Evolutionary conservation across 139 green algal species (phyloP).

Genomic region (Limnomonas spitsbergensis): DNA sequence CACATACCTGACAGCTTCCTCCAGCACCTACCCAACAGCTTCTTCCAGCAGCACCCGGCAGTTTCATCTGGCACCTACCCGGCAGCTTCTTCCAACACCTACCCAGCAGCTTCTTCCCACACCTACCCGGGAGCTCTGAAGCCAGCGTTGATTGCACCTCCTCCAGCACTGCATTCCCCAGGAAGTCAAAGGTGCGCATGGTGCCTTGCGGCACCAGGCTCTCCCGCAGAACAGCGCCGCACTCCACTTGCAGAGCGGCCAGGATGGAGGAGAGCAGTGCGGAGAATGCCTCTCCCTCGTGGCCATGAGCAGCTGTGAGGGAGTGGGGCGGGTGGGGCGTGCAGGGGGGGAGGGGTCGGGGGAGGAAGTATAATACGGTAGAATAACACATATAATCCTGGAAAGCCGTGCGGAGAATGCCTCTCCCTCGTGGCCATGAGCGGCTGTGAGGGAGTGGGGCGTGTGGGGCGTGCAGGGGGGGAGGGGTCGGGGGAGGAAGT

Average conservation of each 20-base stretch:
- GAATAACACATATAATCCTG: too few relatives aligned
- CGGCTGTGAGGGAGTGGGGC: neutral
- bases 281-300: conserved; percentile 13
- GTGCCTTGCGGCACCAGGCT: conserved; percentile 33
- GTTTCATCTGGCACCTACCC: too few relatives aligned
- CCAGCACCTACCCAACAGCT: too few relatives aligned
- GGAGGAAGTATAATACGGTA: too few relatives aligned
- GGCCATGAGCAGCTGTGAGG: neutral
- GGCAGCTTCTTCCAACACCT: too few relatives aligned
- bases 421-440: neutral
- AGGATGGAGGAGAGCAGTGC: conserved; percentile 34
- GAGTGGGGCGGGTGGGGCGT: neutral
- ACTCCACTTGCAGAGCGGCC: conserved; percentile 5
- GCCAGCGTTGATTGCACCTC: conserved; percentile 53
- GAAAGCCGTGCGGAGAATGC: conserved; percentile 32
- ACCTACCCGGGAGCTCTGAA: neutral
- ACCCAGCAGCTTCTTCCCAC: neutral
- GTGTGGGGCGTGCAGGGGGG: neutral
- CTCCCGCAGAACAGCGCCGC: conserved; percentile 32
- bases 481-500: too few relatives aligned
- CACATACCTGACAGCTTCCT: too few relatives aligned
- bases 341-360: too few relatives aligned
- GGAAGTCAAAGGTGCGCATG: conserved; percentile 75
- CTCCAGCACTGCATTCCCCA: conserved; percentile 70
- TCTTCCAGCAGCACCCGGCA: too few relatives aligned